A percentile compares a stretch with the other conserved stretches of the same genome.
phyloP scores from a whole-genome alignment of 2,329 filamentous ascomycete genomes.

The Ustilaginoidea virens region DNA sequence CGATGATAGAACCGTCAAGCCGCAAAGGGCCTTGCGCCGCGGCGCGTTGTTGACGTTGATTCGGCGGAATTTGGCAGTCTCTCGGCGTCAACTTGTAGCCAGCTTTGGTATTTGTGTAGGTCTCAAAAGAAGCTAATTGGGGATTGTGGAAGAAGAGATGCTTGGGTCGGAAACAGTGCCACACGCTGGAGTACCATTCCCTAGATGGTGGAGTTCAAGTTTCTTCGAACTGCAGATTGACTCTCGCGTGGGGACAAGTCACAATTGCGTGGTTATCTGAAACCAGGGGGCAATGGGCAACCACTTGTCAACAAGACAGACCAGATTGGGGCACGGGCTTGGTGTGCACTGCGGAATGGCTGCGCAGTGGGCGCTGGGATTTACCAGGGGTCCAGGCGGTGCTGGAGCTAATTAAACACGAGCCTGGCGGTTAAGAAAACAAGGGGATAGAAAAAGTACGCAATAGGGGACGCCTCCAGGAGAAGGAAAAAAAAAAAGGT shows the following conservation, averaged over 20 bases:
- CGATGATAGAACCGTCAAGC: conserved; percentile 3
- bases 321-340: too few relatives aligned
- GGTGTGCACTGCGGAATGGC: too few relatives aligned
- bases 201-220: not conserved
- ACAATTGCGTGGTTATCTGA: not conserved
- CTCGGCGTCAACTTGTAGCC: not conserved
- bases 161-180: not conserved
- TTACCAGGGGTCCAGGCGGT: not conserved
- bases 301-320: too few relatives aligned
- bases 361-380: too few relatives aligned
- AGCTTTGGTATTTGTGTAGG: not conserved
- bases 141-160: not conserved
- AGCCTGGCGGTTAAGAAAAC: not conserved
- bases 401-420: not conserved
- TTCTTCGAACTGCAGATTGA: conserved; percentile 1
- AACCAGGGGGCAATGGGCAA: conserved; percentile 1
- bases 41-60: conserved; percentile 3
- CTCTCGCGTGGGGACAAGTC: conserved; percentile 1
- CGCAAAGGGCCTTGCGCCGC: conserved; percentile 3
- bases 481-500: too few relatives aligned
- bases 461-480: too few relatives aligned
- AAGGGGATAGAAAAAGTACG: too few relatives aligned
- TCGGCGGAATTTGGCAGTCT: conserved; percentile 3
- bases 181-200: too few relatives aligned
- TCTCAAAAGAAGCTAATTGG: too few relatives aligned